Evolutionary conservation across 345 rosid species (phyloP), one percentile per base, ranked within the genome.

Genomic region (Gossypium australe): DNA sequence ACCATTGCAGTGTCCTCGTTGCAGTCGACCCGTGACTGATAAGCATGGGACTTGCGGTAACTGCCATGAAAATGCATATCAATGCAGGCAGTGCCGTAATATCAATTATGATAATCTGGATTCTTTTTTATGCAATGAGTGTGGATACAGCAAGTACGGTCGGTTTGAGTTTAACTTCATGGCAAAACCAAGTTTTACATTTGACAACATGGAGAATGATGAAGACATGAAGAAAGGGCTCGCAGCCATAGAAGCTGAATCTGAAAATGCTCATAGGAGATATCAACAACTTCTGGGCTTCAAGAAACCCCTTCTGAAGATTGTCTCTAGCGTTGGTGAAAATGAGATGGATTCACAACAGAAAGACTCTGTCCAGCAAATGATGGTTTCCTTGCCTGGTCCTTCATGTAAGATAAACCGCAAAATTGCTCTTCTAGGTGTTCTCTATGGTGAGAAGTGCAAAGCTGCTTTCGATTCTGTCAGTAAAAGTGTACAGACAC

Each of bases 391-490:
- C 81, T 84, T 95, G 78, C 94, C 98, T 47, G 98, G 99, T 72
- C 98, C 99, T 57, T 91, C 99, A 53, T 93, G 96, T 80, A 95
- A 95, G 90, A 90, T 93, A 75, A 95, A 95, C 84, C 97, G 99
- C 25, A 95, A 93, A 83, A 90, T 95, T 80, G 94, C 97, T 73
- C 98, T 95, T 85, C 93, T 95, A 77, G 99, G 99, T 84, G 98
- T 95, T 60, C 84, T 95, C 34, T 95, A 95, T 82, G 98, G 97
- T 82, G 99, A 95, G 85, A 95, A 95, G 81, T 95, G 98, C 89
- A 95, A 95, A 84, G 98, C 98, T 80, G 99, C 99, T 81, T 95
- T 95, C 86, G 99, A 93, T 83, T 95, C 99, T 78, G 99, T 95
- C 70, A 93, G 96, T 87, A 95, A 95, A 87, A 95, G 98, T 83